These are phyloP conservation scores for Mucor saturninus DNA, from an alignment of 371 early-diverging fungal genomes.

Conservation along the genomic window DNA sequence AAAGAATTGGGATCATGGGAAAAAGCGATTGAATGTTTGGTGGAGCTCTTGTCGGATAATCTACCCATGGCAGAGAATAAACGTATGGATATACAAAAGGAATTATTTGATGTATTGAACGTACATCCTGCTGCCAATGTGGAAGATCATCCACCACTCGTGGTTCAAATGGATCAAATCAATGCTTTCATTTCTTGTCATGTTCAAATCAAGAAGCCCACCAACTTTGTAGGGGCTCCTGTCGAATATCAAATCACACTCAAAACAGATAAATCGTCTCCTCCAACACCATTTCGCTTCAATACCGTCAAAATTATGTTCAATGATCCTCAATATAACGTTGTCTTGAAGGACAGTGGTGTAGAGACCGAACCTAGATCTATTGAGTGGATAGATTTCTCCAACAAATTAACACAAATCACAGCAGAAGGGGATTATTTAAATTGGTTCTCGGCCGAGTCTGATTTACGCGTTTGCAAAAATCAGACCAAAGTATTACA, in stretches of 20 bases:
- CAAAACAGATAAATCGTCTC: conserved; percentile 37
- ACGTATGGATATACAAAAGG: conserved; percentile 53
- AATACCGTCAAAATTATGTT: conserved; percentile 59
- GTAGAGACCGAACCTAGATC: conserved; percentile 12
- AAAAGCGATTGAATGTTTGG: conserved; percentile 66
- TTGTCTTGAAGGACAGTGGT: conserved; percentile 28
- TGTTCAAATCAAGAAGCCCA: conserved; percentile 51
- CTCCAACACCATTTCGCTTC: conserved; percentile 49
- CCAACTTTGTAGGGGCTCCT: conserved; percentile 40
- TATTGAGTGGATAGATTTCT: conserved; percentile 33
- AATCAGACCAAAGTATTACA: conserved; percentile 67
- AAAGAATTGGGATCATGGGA: conserved; percentile 69
- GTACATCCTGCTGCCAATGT: conserved; percentile 9
- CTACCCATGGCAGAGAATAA: conserved; percentile 50
- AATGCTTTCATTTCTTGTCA: conserved; percentile 63
- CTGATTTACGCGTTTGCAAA: conserved; percentile 56
- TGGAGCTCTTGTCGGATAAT: conserved; percentile 70
- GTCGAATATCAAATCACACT: conserved; percentile 43
- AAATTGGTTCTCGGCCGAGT: conserved; percentile 34
- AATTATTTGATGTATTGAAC: conserved; percentile 40
- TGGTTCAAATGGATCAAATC: conserved; percentile 74
- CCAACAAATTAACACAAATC: conserved; percentile 15
- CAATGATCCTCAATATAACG: conserved; percentile 54
- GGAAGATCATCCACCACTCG: conserved; percentile 35
- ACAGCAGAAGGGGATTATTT: conserved; percentile 31